phyloP scores from a whole-genome alignment of 108 stramenopile species.

The Fragilaria radians region DNA sequence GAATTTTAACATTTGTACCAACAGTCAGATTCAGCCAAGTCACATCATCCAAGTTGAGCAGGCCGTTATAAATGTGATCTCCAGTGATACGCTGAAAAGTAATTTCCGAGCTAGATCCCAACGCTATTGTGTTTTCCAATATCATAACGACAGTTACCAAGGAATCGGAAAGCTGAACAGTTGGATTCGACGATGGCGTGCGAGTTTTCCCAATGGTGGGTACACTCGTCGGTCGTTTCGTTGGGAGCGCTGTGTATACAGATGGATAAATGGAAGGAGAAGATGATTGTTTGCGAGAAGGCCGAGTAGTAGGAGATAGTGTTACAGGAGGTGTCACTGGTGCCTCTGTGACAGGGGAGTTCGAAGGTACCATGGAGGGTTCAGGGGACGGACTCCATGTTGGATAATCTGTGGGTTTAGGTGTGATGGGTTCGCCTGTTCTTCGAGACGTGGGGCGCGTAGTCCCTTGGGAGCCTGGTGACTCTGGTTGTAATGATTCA shows the following conservation, averaged over 20 bases:
- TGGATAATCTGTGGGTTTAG: not conserved
- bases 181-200: not conserved
- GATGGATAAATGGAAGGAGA: too few relatives aligned
- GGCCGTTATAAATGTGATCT: not conserved
- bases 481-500: not conserved
- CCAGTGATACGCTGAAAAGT: conserved; percentile 1
- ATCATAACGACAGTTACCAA: not conserved
- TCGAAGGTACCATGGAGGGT: not conserved
- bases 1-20: not conserved
- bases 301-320: not conserved
- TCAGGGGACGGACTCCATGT: not conserved
- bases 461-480: not conserved
- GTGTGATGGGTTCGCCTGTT: too few relatives aligned
- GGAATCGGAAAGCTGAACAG: not conserved
- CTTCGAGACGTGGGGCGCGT: not conserved
- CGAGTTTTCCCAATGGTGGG: not conserved
- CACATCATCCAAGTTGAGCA: conserved; percentile 2
- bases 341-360: not conserved
- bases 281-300: not conserved
- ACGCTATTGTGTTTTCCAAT: not conserved
- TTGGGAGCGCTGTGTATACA: too few relatives aligned
- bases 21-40: not conserved
- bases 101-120: not conserved
- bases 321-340: not conserved
- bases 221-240: not conserved